Base-by-base conservation (phyloP, 345 rosid genomes). In the Populus simonii region DNA sequence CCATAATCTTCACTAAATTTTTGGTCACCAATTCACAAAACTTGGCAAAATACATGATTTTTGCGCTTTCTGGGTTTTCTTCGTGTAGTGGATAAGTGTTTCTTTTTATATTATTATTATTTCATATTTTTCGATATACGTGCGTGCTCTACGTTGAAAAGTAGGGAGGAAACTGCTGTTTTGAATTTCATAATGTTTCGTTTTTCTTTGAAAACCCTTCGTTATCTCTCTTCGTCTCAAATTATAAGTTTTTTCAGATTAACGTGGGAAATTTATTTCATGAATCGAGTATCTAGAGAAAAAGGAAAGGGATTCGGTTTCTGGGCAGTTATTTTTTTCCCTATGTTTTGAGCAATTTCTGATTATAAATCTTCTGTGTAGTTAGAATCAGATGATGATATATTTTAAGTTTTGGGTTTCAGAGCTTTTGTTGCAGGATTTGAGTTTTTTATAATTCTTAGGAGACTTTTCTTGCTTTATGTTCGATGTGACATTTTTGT, bases 41-140 rank as follows among this genome's bases (percentile, higher is more conserved):
- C 23, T 33, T 63, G 3, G 69, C 27, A 27, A 17, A 2, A 16
- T 23, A 47, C n/a, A 31, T 13, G 0, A 7, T n/a, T 70, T 17
- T 4, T 15, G 35, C 4, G 35, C 4, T 72, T 9, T 78, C 22
- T 31, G 13, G 63, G 29, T 23, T 38, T 66, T 31, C 8, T 41
- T 38, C 25, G 23, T 25, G 41, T 13, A 41, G 0, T 27, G 6
- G 27, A 17, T 38, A 25, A 7, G 41, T 63, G 25, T 66, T 69
- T 4, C 8, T 45, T 8, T n/a, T 61, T 41, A 33, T 10, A 7
- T 38, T 38, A 3, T 41, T 41, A 8, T 41, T 41, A 41, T 20
- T 78, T 74, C 68, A 55, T 68, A 59, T 68, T 59, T 74, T 45
- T 33, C 10, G 49, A 61, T 69, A 76, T 23, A 22, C 27, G 39